These are phyloP conservation scores for Saitoella complicata DNA, from an alignment of 805 yeast genomes.

Conservation along the genomic window DNA sequence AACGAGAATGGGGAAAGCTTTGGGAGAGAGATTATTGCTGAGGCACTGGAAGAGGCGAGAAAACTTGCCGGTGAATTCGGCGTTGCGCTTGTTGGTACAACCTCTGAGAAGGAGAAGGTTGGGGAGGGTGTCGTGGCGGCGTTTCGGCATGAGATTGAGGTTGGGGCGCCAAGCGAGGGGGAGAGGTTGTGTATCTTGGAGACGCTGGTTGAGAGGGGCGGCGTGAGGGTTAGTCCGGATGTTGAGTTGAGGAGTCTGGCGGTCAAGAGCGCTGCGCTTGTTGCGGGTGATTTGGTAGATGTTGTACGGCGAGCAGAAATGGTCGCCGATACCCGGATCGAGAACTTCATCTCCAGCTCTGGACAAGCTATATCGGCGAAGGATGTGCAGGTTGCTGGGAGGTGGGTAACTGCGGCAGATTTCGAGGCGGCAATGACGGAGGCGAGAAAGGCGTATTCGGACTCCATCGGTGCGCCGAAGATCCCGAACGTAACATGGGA, in stretches of 20 bases:
- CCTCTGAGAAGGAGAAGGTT: conserved; percentile 50
- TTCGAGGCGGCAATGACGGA: conserved; percentile 55
- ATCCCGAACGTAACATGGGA: conserved; percentile 94
- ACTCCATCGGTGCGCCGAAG: conserved; percentile 90
- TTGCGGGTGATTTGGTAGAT: conserved; percentile 64
- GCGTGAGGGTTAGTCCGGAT: conserved; percentile 25
- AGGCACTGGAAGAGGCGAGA: conserved; percentile 38
- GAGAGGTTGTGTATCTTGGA: conserved; percentile 55
- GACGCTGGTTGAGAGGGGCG: conserved; percentile 28
- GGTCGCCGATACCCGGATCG: conserved; percentile 36
- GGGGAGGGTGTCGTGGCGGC: conserved; percentile 49
- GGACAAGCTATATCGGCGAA: no score
- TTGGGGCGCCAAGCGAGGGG: conserved; percentile 60
- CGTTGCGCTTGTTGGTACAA: conserved; percentile 47
- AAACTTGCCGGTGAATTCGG: conserved; percentile 17
- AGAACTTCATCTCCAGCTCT: conserved; percentile 17
- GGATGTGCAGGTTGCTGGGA: conserved; percentile 15
- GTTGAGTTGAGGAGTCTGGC: conserved; percentile 46
- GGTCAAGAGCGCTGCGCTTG: conserved; percentile 79
- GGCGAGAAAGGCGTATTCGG: conserved; percentile 79
- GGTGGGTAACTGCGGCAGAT: conserved; percentile 37
- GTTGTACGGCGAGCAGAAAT: conserved; percentile 52
- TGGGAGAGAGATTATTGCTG: conserved; percentile 32
- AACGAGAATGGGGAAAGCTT: conserved; percentile 29
- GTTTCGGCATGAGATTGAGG: conserved; percentile 59